Evolutionary conservation across 2,329 filamentous ascomycete genomes (phyloP).

Genomic region (Colletotrichum orbiculare): DNA sequence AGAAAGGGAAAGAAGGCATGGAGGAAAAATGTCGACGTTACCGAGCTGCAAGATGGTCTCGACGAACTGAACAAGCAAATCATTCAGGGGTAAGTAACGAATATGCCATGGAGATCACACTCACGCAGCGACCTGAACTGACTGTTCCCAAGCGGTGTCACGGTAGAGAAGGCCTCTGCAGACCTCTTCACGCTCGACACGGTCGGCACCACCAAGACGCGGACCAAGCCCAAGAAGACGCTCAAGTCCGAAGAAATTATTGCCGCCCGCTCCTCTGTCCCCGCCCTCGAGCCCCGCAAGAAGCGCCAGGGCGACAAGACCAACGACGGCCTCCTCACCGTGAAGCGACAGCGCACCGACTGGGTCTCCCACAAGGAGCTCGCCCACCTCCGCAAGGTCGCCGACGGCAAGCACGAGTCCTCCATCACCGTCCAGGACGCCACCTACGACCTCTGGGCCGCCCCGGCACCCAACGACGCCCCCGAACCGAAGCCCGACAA

Average conservation of each 20-base stretch:
- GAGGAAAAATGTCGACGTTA: slow-evolving; percentile 97
- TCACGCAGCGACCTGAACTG: neutral
- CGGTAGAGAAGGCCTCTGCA: slow-evolving; percentile 83
- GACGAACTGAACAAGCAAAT: slow-evolving; percentile 89
- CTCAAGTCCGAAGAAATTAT: slow-evolving; percentile 95
- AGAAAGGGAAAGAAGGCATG: slow-evolving; percentile 98
- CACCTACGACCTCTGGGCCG: slow-evolving; percentile 83
- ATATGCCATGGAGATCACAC: too few relatives aligned
- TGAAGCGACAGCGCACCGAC: slow-evolving; percentile 80
- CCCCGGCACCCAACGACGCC: slow-evolving; percentile 53
- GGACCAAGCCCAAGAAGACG: slow-evolving; percentile 76
- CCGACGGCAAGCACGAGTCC: slow-evolving; percentile 74
- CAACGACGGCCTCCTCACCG: slow-evolving; percentile 77
- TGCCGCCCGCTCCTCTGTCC: slow-evolving; percentile 82
- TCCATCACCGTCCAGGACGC: slow-evolving; percentile 69
- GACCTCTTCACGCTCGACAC: slow-evolving; percentile 89
- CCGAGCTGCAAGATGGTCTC: slow-evolving; percentile 84
- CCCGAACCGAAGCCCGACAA: slow-evolving; percentile 54
- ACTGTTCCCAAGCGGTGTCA: slow-evolving; percentile 73
- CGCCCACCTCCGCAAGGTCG: slow-evolving; percentile 79
- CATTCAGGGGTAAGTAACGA: slow-evolving; percentile 77
- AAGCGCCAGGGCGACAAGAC: slow-evolving; percentile 66
- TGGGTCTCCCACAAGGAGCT: slow-evolving; percentile 90
- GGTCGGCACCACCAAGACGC: slow-evolving; percentile 74
- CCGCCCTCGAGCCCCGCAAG: slow-evolving; percentile 83